A percentile compares a stretch with the other conserved stretches of the same genome.
phyloP scores from a whole-genome alignment of 768 basidiomycete genomes.

The Lentinula sp. region DNA sequence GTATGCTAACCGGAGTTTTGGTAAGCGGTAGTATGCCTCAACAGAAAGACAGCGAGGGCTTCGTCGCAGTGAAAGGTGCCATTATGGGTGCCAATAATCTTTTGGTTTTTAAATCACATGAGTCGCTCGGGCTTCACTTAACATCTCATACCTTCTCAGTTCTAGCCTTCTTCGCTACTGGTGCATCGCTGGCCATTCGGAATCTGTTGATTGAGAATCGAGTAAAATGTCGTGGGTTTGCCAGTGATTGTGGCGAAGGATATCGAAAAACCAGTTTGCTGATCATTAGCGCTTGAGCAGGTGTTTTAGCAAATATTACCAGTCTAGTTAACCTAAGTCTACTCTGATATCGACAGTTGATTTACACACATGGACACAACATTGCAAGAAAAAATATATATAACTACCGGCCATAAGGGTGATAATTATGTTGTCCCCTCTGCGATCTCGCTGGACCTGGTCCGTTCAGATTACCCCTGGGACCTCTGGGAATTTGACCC shows the following conservation, averaged over 20 bases:
- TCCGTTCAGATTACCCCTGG: slow-evolving; percentile 1
- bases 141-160: neutral
- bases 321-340: no score
- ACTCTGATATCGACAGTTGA: neutral
- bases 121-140: neutral
- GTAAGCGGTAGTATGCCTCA: slow-evolving; percentile 73
- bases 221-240: neutral
- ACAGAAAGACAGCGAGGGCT: slow-evolving; percentile 86
- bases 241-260: neutral
- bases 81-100: slow-evolving; percentile 88
- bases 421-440: slow-evolving; percentile 3
- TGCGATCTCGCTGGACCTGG: slow-evolving; percentile 1
- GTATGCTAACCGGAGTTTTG: slow-evolving; percentile 57
- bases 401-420: slow-evolving; percentile 2
- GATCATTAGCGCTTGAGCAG: neutral
- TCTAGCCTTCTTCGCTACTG: neutral
- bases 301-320: no score
- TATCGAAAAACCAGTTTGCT: neutral
- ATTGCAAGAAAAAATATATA: neutral
- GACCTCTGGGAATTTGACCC: slow-evolving; percentile 3
- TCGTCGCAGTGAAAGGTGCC: slow-evolving; percentile 98
- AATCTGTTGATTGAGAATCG: neutral
- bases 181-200: neutral
- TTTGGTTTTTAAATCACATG: neutral
- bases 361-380: neutral